Conservation (phyloP, 305 asterid genomes). For the Euphrasia arctica region DNA sequence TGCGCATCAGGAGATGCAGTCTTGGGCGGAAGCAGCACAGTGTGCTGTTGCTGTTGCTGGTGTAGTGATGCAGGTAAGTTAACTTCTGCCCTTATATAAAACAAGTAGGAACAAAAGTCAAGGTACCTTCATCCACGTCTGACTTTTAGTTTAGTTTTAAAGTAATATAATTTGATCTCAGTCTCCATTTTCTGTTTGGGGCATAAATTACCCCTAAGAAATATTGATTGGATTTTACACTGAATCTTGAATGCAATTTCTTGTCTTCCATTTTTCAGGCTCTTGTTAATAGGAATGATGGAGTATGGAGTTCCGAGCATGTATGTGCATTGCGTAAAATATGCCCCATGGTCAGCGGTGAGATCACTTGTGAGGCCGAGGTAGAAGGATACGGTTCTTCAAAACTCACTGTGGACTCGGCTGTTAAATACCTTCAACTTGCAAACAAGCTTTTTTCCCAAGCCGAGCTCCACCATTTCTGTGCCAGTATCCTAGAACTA, state of each 20-base stretch:
- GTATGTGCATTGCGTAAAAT: slow-evolving; percentile 83
- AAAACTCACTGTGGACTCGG: slow-evolving; percentile 97
- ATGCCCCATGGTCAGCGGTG: slow-evolving; percentile 93
- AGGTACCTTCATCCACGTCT: slow-evolving; percentile 19
- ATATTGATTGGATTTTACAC: too few relatives aligned
- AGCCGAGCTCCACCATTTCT: slow-evolving; percentile 98
- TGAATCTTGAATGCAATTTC: too few relatives aligned
- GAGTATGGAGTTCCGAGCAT: slow-evolving; percentile 94
- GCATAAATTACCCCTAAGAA: not conserved
- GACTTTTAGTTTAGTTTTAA: slow-evolving; percentile 4
- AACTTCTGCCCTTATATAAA: slow-evolving; percentile 16
- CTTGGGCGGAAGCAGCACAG: slow-evolving; percentile 99
- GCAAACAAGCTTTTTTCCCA: slow-evolving; percentile 97
- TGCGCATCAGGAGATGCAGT: slow-evolving; percentile 99
- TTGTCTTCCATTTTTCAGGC: slow-evolving; percentile 47
- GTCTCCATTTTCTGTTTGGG: too few relatives aligned
- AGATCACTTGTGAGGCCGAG: slow-evolving; percentile 86
- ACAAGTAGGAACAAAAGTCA: slow-evolving; percentile 9
- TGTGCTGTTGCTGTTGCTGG: slow-evolving; percentile 99
- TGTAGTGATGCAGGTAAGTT: slow-evolving; percentile 90
- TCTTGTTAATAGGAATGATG: slow-evolving; percentile 91
- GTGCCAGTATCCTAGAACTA: slow-evolving; percentile 95
- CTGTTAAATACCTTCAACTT: slow-evolving; percentile 95
- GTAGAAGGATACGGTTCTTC: slow-evolving; percentile 99
- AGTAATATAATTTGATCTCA: too few relatives aligned